phyloP scores from a whole-genome alignment of 78 protist species.

The Creolimax fragrantissima region DNA sequence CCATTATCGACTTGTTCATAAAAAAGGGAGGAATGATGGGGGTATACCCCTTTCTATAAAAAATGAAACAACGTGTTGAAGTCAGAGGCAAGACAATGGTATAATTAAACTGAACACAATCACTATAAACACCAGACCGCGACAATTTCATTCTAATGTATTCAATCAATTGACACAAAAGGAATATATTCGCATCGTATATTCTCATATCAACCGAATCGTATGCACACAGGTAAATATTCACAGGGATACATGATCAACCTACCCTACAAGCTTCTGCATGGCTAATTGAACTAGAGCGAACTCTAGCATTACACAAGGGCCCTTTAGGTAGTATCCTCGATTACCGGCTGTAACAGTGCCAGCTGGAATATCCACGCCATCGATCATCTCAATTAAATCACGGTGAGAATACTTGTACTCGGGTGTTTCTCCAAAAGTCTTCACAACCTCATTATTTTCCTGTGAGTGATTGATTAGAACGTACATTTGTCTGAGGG shows the following conservation, averaged over 20 bases:
- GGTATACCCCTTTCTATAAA: conserved; percentile 50
- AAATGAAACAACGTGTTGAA: conserved; percentile 59
- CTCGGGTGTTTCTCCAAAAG: conserved; percentile 49
- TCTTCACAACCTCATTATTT: conserved; percentile 39
- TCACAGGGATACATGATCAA: too few species aligned
- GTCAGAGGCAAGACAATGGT: too few species aligned
- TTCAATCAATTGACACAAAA: too few species aligned
- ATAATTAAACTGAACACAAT: too few species aligned
- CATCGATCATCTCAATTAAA: conserved; percentile 75
- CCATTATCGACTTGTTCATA: conserved; percentile 85
- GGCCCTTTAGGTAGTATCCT: conserved; percentile 64
- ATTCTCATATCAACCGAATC: too few species aligned
- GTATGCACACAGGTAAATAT: too few species aligned
- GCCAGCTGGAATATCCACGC: conserved; percentile 64
- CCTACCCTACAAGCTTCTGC: neutral
- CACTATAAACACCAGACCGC: too few species aligned
- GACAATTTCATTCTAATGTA: neutral
- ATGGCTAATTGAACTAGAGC: conserved; percentile 1
- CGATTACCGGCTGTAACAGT: conserved; percentile 81
- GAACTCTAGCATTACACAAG: neutral
- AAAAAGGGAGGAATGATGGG: conserved; percentile 90
- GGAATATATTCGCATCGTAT: too few species aligned
- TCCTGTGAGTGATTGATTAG: conserved; percentile 7
- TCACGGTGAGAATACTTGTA: conserved; percentile 67
- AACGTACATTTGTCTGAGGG: neutral